Evolutionary conservation across 768 basidiomycete genomes (phyloP).

Genomic region (Tremella mesenterica): DNA sequence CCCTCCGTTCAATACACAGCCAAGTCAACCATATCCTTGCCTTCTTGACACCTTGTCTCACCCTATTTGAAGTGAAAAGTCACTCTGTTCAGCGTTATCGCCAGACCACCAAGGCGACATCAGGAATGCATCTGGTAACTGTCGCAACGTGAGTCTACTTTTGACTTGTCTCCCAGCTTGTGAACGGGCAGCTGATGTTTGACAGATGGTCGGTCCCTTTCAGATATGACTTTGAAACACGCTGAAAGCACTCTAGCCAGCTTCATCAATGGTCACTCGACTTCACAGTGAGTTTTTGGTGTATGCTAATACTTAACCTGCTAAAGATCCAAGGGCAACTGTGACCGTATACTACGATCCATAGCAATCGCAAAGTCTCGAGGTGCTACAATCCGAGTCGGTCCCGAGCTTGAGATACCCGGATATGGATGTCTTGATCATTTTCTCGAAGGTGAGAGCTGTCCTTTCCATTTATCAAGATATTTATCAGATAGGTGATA

Average conservation of each 20-base stretch:
- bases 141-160: slow-evolving; percentile 14
- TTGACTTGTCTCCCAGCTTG: not conserved
- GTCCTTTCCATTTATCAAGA: not conserved
- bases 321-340: slow-evolving; percentile 61
- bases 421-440: slow-evolving; percentile 98
- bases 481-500: slow-evolving; percentile 61
- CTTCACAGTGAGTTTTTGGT: slow-evolving; percentile 60
- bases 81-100: no score
- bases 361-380: slow-evolving; percentile 78
- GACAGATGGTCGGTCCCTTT: slow-evolving; percentile 6
- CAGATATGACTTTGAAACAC: not conserved
- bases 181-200: not conserved
- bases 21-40: no score
- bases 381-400: slow-evolving; percentile 84
- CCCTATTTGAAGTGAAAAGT: no score
- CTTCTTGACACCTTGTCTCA: no score
- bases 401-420: slow-evolving; percentile 95
- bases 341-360: slow-evolving; percentile 78
- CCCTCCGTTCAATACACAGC: no score
- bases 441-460: slow-evolving; percentile 74
- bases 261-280: slow-evolving; percentile 97
- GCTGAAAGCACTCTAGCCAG: slow-evolving; percentile 7
- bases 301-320: not conserved
- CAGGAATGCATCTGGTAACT: slow-evolving; percentile 20
- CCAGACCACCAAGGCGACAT: no score